Evolutionary conservation across 139 green algal genomes (phyloP), one percentile per base, ranked within the genome.

Genomic region (Volvox africanus): DNA sequence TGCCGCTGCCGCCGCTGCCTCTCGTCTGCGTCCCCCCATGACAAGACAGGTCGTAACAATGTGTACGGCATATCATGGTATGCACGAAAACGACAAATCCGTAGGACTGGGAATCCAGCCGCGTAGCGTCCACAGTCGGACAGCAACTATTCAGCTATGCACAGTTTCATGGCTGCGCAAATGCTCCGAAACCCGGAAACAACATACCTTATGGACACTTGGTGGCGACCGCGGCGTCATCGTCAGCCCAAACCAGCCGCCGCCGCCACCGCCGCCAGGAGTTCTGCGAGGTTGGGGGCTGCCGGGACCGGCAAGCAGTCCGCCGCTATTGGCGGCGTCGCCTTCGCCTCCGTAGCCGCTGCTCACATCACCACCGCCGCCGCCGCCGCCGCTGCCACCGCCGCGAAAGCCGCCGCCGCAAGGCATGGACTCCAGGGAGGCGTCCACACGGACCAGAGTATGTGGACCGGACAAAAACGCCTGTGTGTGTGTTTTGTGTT

Each of bases 401-500:
- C 26, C 79, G 19, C 35, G 26, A 19, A 69, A 17, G 62, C 17
- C 62, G 62, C 17, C 62, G 19, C 19, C 19, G 62, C 62, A 69
- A 69, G 21, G 65, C 65, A 28, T 73, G 65, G 65, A 73, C 55
- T 87, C 61, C 61, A 73, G 55, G 44, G 55, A 36, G 2, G 80
- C 50, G 37, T 95, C 93, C 30, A 92, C 80, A 0, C 80, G 61
- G 1, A 94, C 92, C 33, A 78, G 62, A 13, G 93, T 96, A 91
- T 96, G 95, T 0, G 92, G 89, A 22, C 94, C 94, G n/a, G 50
- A 82, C 26, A 92, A n/a, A 19, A 96, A 87, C 0, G 30, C 44
- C 87, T 93, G 65, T 24, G 44, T 55, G 9, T 55, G 44, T 55
- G 44, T 55, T 55, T 14, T 55, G 44, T 55, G 44, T 55, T 55